Evolutionary conservation across 495 filamentous ascomycete genomes (phyloP), one percentile per base, ranked within the genome.

Genomic region (Thermothielavioides terrestris): DNA sequence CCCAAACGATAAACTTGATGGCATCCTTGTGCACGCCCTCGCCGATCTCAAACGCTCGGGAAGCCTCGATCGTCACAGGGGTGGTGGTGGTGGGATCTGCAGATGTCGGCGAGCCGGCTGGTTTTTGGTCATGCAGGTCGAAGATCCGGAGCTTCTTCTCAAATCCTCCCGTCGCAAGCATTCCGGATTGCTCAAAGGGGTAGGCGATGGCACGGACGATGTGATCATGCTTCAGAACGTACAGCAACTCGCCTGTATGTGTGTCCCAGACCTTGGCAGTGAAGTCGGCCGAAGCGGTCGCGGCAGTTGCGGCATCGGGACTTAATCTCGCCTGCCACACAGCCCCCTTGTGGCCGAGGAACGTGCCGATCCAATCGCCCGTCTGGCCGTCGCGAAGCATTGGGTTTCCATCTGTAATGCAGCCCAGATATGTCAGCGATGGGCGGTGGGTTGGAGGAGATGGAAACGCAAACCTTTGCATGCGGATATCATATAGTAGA

Each of bases 281-380:
- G 70, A 98, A 98, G 66, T 98, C 92, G 35, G 92, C 92, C 18
- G 89, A 91, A 23, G 84, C 92, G 22, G 92, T 97, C 10, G 88
- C 90, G 52, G 94, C 89, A 28, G 89, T 82, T 27, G 80, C 79
- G 6, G 89, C 88, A 67, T 97, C 92, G 21, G 85, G 79, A 34
- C 89, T 95, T 10, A 97, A 77, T 46, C 91, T 79, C 22, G 89
- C 85, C 73, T 95, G 89, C 87, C 90, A 98, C 42, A 95, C 89
- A 15, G 92, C 92, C 52, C 92, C 92, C 72, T 98, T 97, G 71
- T 98, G 92, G 37, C 92, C 91, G 45, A 98, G 81, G 60, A 97
- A 97, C 31, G 94, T 98, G 30, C 92, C 92, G 54, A 98, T 97
- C 92, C 88, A 98, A 66, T 98, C 92, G 46, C 92, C 92, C 14